A percentile compares a stretch with the other conserved stretches of the same genome.
phyloP scores from a whole-genome alignment of 169 alveolate genomes.

The Plasmodium coatneyi region DNA sequence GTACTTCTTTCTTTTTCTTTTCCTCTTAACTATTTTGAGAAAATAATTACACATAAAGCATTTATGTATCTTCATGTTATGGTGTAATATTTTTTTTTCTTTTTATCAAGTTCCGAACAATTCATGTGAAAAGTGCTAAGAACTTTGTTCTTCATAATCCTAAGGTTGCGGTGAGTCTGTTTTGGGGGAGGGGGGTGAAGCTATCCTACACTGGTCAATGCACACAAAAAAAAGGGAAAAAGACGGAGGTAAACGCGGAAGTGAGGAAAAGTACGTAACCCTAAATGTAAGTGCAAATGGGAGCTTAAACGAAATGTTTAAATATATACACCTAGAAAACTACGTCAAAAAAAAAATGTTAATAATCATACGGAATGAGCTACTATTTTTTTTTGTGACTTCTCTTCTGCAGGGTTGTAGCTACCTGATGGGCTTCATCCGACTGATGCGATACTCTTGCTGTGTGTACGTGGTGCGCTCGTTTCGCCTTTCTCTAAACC shows the following conservation, averaged over 20 bases:
- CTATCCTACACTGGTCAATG: background rate
- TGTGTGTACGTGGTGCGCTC: background rate
- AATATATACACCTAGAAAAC: background rate
- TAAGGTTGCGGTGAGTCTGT: background rate
- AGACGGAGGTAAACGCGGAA: background rate
- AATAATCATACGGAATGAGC: background rate
- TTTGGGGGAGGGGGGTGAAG: background rate
- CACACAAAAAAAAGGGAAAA: background rate
- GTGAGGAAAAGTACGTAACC: background rate
- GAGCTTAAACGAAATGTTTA: background rate
- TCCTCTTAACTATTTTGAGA: slow-evolving; percentile 10
- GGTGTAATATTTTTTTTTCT: slow-evolving; percentile 6
- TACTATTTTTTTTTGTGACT: background rate
- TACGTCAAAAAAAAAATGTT: background rate
- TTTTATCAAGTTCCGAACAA: background rate
- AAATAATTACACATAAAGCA: slow-evolving; percentile 55
- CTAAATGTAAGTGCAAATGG: background rate
- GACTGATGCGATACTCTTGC: background rate
- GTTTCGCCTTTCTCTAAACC: background rate
- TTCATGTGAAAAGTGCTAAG: background rate
- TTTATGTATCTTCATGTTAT: slow-evolving; percentile 44
- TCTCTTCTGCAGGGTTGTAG: background rate
- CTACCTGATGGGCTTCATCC: background rate
- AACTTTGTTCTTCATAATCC: slow-evolving; percentile 14
- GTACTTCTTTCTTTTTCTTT: slow-evolving; percentile 7